Conservation (phyloP, 2,329 filamentous ascomycete genomes). For the Penicillium sp. region DNA sequence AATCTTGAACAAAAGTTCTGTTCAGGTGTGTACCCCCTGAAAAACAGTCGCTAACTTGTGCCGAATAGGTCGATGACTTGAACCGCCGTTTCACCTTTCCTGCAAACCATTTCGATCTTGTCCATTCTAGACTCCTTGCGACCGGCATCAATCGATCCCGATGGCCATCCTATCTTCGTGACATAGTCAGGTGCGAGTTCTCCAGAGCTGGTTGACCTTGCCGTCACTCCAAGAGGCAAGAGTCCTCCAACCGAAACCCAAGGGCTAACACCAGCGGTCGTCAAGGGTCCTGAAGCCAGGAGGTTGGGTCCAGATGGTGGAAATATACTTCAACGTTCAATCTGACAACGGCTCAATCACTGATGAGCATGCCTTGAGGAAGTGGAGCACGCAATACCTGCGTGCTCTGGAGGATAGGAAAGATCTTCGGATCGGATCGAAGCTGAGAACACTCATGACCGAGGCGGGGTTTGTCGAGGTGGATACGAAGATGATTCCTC, state of each 20-base stretch:
- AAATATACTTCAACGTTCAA: constrained; percentile 81
- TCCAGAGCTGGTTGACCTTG: constrained; percentile 1
- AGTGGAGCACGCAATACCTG: constrained; percentile 68
- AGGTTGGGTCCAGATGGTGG: constrained; percentile 87
- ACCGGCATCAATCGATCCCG: constrained; percentile 67
- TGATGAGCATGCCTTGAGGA: constrained; percentile 61
- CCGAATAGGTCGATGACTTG: constrained; percentile 62
- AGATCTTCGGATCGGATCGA: constrained; percentile 64
- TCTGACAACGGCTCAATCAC: constrained; percentile 80
- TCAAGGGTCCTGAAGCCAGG: constrained; percentile 60
- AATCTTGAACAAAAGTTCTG: not conserved
- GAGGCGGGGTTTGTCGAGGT: constrained; percentile 67
- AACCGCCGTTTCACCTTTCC: constrained; percentile 69
- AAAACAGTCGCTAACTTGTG: constrained; percentile 20
- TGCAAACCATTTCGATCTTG: constrained; percentile 72
- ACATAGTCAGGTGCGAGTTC: constrained; percentile 59
- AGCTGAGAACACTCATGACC: constrained; percentile 59
- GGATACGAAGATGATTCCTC: constrained; percentile 62
- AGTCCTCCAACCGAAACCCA: not conserved
- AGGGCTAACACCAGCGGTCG: constrained; percentile 12
- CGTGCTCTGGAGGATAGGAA: constrained; percentile 63
- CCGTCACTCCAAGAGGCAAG: not conserved
- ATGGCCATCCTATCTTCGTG: constrained; percentile 74
- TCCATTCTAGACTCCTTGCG: constrained; percentile 67
- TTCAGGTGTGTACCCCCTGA: not conserved